Base-by-base conservation (phyloP, 192 early-diverging fungal genomes). In the Backusella morwellensis region DNA sequence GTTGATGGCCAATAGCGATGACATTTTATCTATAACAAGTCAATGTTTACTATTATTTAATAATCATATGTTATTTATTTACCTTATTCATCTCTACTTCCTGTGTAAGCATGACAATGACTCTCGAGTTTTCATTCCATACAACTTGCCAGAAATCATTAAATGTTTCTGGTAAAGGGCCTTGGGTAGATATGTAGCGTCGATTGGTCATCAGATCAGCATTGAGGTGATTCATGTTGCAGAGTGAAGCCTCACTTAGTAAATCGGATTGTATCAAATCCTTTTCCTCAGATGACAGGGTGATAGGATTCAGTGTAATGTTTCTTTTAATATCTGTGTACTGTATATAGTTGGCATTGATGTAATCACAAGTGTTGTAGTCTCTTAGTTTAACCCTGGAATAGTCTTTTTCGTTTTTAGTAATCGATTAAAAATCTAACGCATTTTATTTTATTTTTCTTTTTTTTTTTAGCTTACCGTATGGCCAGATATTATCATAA, bases 131-230 rank as follows among this genome's bases (percentile, higher is more conserved):
- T 72, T 97, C 93, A 82, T 99, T 93, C 97, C 96, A 97, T 14
- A 95, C 82, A 87, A 98, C 92, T 73, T 90, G 87, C 97, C 97
- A 99, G 84, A 99, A 98, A 80, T 97, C 97, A 44, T 85, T 81
- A 23, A 92, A 87, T 0, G 97, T 97, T 17, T 87, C 86, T 1
- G 89, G 88, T 50, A 97, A 77, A 15, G 97, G 97, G 8, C 96
- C 88, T 63, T 89, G 86, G 2, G 88, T 88, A 19, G 82, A 88
- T 29, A 89, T 86, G 50, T 88, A 87, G 3, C 63, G 67, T 29
- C 68, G 40, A 42, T 40, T 40, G 9, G 34, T 71, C 40, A 56
- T 15, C 11, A 74, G 11, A 2, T 59, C 54, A 21, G 54, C 44
- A 47, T 50, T 23, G 1, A 34, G 44, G 17, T 42, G 15, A 19